Evolutionary conservation across 176 grass and related monocot genomes (phyloP), one percentile per base, ranked within the genome.

Genomic region (Chrysopogon serrulatus): DNA sequence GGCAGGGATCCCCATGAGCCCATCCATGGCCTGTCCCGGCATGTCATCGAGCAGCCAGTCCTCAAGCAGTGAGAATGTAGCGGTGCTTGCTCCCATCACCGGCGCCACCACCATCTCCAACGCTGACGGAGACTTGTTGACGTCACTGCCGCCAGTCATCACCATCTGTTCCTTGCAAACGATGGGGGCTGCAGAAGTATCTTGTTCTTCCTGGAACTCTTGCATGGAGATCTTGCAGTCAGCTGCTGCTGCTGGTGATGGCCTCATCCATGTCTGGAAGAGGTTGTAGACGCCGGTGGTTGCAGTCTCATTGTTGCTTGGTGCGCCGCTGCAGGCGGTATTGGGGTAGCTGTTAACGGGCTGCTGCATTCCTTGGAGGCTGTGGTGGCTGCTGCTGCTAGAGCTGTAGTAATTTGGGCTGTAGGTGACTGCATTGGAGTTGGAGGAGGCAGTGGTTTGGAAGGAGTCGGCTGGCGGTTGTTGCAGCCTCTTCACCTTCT

Each of bases 401-500:
- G 75, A 26, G 27, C 78, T 87, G 75, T 84, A 90, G 85, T 75
- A 90, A n/a, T 87, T 84, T 69, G 81, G 51, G 49, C 68, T 84
- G 69, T 24, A 60, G 56, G 61, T 40, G 68, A 14, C 48, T 60
- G 42, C 68, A 53, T 84, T 87, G 26, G 49, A 16, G 37, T n/a
- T n/a, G n/a, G 73, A 16, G 53, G 53, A 8, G 8, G 37, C 1
- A 36, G 67, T 23, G 49, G 39, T 84, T 30, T 90, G 80, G 68
- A 68, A 87, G 80, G 80, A 75, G 40, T 80, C 80, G 28, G 28
- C 61, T 28, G 67, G 80, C 30, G 85, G 75, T 18, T 87, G 80
- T 64, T 87, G 85, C 80, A 87, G 33, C 69, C 85, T 84, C 89
- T 87, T 90, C 62, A 90, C 85, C 76, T 91, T 91, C 89, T 87